A percentile compares a stretch with the other conserved stretches of the same genome.
Conservation (phyloP, 2,329 filamentous ascomycete species). For the Ophiocordyceps camponoti-saundersi region DNA sequence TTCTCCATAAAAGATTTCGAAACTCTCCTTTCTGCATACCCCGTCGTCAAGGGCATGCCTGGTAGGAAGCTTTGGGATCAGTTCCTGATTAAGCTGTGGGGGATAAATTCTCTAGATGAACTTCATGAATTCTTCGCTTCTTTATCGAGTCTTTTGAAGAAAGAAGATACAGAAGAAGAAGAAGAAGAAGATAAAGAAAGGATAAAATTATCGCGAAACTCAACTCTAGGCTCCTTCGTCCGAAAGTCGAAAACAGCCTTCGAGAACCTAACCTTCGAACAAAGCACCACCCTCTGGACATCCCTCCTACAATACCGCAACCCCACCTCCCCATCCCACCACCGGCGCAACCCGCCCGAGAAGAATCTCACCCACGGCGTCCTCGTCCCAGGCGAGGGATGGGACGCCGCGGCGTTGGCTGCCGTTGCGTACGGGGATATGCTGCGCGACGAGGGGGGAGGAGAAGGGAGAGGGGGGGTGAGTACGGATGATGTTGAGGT, state of each 20-base stretch:
- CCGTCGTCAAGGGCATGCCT: slow-evolving; percentile 40
- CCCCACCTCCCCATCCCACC: slow-evolving; percentile 44
- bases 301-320: slow-evolving; percentile 67
- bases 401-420: slow-evolving; percentile 26
- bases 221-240: slow-evolving; percentile 68
- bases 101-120: slow-evolving; percentile 63
- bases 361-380: slow-evolving; percentile 44
- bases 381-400: too few relatives aligned
- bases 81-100: slow-evolving; percentile 69
- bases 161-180: slow-evolving; percentile 42
- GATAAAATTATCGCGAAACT: slow-evolving; percentile 51
- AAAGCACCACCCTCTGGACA: slow-evolving; percentile 64
- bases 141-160: slow-evolving; percentile 39
- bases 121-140: slow-evolving; percentile 60
- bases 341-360: slow-evolving; percentile 27
- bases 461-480: slow-evolving; percentile 29
- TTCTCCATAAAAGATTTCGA: slow-evolving; percentile 42
- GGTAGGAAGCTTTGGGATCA: slow-evolving; percentile 77
- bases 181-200: slow-evolving; percentile 32
- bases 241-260: slow-evolving; percentile 67
- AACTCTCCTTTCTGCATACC: slow-evolving; percentile 32
- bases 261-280: slow-evolving; percentile 61
- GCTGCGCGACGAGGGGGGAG: slow-evolving; percentile 23
- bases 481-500: slow-evolving; percentile 69
- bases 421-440: slow-evolving; percentile 35